phyloP scores from a whole-genome alignment of 176 grass and related monocot species.

The Musa beccarii region DNA sequence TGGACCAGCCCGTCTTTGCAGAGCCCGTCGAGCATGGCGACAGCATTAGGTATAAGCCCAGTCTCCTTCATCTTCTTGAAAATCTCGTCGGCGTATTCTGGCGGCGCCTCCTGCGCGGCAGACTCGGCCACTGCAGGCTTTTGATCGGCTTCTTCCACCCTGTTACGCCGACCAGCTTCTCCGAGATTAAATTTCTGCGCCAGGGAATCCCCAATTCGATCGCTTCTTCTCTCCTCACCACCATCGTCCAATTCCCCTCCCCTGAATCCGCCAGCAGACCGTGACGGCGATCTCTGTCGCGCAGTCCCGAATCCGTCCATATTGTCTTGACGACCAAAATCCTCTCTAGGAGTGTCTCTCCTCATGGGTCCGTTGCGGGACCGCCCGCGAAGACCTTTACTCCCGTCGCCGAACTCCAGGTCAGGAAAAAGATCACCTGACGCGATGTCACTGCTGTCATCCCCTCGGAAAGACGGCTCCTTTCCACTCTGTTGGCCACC shows the following conservation, averaged over 20 bases:
- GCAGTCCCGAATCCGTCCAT: neutral
- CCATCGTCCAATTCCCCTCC: neutral
- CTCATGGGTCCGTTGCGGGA: neutral
- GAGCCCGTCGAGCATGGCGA: conserved; percentile 80
- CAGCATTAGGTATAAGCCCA: conserved; percentile 81
- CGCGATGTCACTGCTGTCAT: neutral
- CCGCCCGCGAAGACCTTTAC: neutral
- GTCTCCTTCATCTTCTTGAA: conserved; percentile 91
- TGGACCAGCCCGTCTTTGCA: conserved; percentile 89
- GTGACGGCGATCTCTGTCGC: neutral
- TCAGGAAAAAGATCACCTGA: neutral
- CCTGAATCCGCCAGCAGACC: neutral
- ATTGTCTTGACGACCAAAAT: neutral
- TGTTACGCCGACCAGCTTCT: neutral
- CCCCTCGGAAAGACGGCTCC: neutral
- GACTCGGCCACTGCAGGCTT: neutral
- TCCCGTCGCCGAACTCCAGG: neutral
- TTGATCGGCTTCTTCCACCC: neutral
- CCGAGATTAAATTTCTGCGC: conserved; percentile 3
- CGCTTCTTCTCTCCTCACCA: neutral
- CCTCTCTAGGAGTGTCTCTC: neutral
- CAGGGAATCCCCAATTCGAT: neutral
- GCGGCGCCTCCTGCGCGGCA: neutral
- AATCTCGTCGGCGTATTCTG: conserved; percentile 57
- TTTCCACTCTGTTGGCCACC: neutral